Evolutionary conservation across 2,329 filamentous ascomycete genomes (phyloP).

Genomic region (Talaromyces sp.): DNA sequence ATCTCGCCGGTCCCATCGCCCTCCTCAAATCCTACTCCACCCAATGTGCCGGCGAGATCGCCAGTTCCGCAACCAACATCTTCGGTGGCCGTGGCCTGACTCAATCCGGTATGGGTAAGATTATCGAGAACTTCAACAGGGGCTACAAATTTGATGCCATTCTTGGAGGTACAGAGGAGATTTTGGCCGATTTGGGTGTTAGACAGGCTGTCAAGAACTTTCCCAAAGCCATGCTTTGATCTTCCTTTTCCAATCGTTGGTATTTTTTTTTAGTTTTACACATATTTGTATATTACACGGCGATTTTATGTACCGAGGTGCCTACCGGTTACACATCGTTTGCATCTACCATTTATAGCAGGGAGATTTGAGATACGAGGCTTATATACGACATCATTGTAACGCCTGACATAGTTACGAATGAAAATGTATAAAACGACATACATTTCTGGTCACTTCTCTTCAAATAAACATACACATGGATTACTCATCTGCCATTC

Average conservation of each 20-base stretch:
- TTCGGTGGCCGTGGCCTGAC: constrained; percentile 81
- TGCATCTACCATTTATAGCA: background rate
- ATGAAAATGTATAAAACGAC: background rate
- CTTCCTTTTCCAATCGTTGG: background rate
- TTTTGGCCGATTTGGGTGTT: constrained; percentile 76
- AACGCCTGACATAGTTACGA: background rate
- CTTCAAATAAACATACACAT: background rate
- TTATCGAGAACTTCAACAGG: constrained; percentile 81
- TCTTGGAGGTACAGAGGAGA: constrained; percentile 78
- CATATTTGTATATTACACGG: background rate
- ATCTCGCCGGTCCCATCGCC: constrained; percentile 77
- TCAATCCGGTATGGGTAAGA: constrained; percentile 75
- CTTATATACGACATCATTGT: background rate
- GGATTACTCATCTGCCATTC: background rate
- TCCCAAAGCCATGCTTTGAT: constrained; percentile 77
- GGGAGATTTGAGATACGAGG: background rate
- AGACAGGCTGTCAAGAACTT: constrained; percentile 81
- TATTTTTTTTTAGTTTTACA: background rate
- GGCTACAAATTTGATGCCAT: constrained; percentile 81
- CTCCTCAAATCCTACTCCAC: constrained; percentile 78
- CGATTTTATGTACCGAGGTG: background rate
- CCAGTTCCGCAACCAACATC: constrained; percentile 80
- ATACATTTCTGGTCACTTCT: background rate
- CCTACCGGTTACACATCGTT: background rate
- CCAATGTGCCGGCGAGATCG: constrained; percentile 75